Evolutionary conservation across 179 eudicot genomes (phyloP), one percentile per base, ranked within the genome.

Genomic region (Beta corolliflora): DNA sequence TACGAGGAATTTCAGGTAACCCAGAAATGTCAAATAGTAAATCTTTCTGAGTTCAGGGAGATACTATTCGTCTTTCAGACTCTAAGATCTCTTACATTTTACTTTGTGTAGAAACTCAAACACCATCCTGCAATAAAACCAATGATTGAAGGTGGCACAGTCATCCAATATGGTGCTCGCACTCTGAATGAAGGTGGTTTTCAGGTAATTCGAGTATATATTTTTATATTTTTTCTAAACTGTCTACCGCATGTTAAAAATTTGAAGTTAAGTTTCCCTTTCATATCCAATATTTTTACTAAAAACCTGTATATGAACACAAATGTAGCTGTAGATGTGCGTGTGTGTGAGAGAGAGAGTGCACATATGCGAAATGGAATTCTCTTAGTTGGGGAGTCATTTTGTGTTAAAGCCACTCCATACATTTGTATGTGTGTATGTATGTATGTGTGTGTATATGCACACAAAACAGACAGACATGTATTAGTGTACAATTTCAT

Each of bases 1-100:
- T 97, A 91, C 41, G 99, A 97, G 81, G 99, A 97, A 78, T 97
- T 94, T 86, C 99, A 97, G 98, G 99, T 97, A 87, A 61, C 29
- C 1, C 15, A 36, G 29, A 52, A 4, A 46, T 53, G 45, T 25
- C 16, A 71, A 29, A 52, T 18, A 53, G 9, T 58, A 18, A 19
- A 21, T 48, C n/a, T 16, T 41, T 75, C 36, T 14, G 53, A 66
- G 58, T 56, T 77, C 25, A 60, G 64, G 45, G 25, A 18, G 48
- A 3, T 52, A 48, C 36, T 53, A 8, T 13, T n/a, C 31, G 15
- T 82, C 71, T 54, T 10, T 41, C 64, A 50, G 80, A 44, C 63
- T 76, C 71, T 84, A 54, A 69, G 68, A 58, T 66, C 23, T 83
- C 55, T 52, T 71, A 14, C 58, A 60, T 59, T 64, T 81, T 66